phyloP scores from a whole-genome alignment of 176 grass and related monocot species.

The Eleusine coracana region DNA sequence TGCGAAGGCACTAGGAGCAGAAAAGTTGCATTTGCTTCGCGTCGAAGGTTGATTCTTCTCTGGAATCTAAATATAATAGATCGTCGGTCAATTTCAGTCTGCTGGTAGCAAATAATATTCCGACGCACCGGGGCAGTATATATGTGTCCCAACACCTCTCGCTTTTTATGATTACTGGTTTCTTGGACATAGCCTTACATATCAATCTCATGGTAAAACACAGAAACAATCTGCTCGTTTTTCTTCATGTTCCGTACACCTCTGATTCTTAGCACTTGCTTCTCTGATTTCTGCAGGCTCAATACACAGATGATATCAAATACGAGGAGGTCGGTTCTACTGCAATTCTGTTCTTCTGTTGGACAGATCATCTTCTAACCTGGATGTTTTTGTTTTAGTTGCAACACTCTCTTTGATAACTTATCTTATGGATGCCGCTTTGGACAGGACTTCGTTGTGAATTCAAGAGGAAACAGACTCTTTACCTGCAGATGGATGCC shows the following conservation, averaged over 20 bases:
- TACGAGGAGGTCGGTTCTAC: conserved; percentile 34
- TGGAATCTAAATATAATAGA: not conserved
- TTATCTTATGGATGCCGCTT: not conserved
- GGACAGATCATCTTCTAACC: not conserved
- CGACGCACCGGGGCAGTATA: not conserved
- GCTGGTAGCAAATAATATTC: conserved; percentile 2
- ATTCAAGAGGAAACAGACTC: conserved; percentile 50
- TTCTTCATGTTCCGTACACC: not conserved
- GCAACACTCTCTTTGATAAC: not conserved
- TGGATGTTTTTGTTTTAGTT: not conserved
- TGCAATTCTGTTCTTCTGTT: not conserved
- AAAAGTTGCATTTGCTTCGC: conserved; percentile 28
- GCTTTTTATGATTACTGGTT: not conserved
- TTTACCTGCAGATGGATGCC: conserved; percentile 74
- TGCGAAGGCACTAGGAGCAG: not conserved
- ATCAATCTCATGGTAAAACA: conserved; percentile 42
- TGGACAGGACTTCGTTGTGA: conserved; percentile 55
- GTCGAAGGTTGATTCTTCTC: conserved; percentile 27
- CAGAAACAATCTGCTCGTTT: conserved; percentile 19
- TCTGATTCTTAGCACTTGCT: not conserved
- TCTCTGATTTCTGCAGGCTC: conserved; percentile 22
- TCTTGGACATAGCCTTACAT: not conserved
- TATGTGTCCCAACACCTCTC: conserved; percentile 22
- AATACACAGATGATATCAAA: conserved; percentile 14
- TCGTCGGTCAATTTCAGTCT: not conserved